These are phyloP conservation scores for Allantophomopsis lycopodina DNA, from an alignment of 2,329 filamentous ascomycete genomes.

Conservation along the genomic window DNA sequence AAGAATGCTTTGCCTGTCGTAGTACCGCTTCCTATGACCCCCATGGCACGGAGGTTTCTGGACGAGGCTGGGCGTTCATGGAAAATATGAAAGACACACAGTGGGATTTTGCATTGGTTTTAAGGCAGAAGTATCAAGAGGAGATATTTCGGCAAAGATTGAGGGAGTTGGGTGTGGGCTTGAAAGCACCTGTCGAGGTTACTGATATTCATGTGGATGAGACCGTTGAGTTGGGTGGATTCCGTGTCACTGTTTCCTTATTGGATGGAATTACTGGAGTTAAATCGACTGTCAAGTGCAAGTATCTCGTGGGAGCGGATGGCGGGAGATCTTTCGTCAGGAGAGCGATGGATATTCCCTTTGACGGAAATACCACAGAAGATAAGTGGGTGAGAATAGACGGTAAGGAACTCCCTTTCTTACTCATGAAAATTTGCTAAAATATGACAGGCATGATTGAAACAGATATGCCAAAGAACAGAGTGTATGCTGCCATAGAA, in stretches of 20 bases:
- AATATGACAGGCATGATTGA: slow-evolving; percentile 17
- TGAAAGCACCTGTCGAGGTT: slow-evolving; percentile 7
- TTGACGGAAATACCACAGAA: slow-evolving; percentile 32
- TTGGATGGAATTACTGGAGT: slow-evolving; percentile 11
- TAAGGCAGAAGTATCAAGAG: slow-evolving; percentile 41
- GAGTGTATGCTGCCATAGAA: slow-evolving; percentile 34
- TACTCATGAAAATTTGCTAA: too few relatives aligned
- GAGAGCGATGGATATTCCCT: slow-evolving; percentile 28
- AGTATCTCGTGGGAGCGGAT: slow-evolving; percentile 36
- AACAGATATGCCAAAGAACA: slow-evolving; percentile 32
- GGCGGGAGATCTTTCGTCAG: slow-evolving; percentile 35
- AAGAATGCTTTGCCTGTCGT: slow-evolving; percentile 36
- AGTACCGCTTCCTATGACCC: slow-evolving; percentile 32
- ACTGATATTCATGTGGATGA: slow-evolving; percentile 5
- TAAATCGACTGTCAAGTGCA: slow-evolving; percentile 21
- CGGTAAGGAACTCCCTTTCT: slow-evolving; percentile 14
- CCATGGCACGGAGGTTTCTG: slow-evolving; percentile 27
- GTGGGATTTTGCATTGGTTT: slow-evolving; percentile 36
- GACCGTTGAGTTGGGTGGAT: slow-evolving; percentile 6
- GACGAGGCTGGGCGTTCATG: slow-evolving; percentile 36
- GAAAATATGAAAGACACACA: slow-evolving; percentile 34
- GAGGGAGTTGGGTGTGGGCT: slow-evolving; percentile 9
- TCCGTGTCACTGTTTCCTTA: slow-evolving; percentile 5
- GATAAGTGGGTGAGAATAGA: slow-evolving; percentile 40
- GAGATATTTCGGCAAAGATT: slow-evolving; percentile 32